These are phyloP conservation scores for Silybum marianum DNA, from an alignment of 129 eudicot genomes.

Conservation along the genomic window DNA sequence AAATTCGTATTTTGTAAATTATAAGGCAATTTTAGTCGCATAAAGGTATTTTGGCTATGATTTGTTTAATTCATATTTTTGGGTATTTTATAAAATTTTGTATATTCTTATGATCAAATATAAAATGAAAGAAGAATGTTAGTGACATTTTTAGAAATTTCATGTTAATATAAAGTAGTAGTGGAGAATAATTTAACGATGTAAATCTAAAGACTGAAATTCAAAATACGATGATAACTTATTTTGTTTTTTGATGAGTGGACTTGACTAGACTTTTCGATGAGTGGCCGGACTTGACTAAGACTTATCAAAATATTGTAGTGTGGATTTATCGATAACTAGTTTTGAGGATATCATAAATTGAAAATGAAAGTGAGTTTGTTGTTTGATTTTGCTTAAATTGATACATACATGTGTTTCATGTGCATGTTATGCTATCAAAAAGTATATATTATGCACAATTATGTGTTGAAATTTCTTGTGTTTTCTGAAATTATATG, in stretches of 20 bases:
- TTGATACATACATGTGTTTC: neutral
- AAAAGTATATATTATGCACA: neutral
- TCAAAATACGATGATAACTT: neutral
- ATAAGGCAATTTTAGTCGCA: neutral
- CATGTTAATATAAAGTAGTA: neutral
- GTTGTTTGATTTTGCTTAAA: neutral
- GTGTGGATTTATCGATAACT: neutral
- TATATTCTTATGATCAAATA: neutral
- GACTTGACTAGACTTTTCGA: too few species aligned
- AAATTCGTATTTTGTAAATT: too few species aligned
- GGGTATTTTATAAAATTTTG: neutral
- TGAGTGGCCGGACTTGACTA: neutral
- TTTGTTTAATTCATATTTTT: too few species aligned
- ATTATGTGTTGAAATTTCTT: too few species aligned
- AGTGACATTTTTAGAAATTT: neutral
- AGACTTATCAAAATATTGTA: neutral
- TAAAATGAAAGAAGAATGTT: neutral
- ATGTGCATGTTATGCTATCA: neutral
- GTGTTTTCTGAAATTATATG: neutral
- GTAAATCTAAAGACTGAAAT: neutral
- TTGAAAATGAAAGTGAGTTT: neutral
- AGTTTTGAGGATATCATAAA: neutral
- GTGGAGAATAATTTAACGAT: neutral
- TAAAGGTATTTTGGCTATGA: too few species aligned
- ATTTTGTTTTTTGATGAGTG: too few species aligned